A percentile compares a stretch with the other conserved stretches of the same genome.
These are phyloP conservation scores for Coemansia sp. DNA, from an alignment of 192 early-diverging fungal genomes.

Conservation along the genomic window DNA sequence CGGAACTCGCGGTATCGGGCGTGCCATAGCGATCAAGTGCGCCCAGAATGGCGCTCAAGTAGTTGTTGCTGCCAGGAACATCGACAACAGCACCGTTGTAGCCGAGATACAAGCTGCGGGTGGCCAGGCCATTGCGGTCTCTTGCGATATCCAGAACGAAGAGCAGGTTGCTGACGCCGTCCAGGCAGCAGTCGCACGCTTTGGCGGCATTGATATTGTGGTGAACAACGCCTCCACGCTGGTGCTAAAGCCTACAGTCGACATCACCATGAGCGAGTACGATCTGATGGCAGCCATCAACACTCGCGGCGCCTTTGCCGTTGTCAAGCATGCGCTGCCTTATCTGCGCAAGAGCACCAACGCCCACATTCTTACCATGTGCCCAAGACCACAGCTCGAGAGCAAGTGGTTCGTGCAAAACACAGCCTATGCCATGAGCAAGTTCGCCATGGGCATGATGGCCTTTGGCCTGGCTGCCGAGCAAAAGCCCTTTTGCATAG, in stretches of 20 bases:
- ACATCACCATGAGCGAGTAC: constrained; percentile 61
- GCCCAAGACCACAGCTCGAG: constrained; percentile 68
- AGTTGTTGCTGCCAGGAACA: constrained; percentile 65
- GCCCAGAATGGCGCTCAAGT: constrained; percentile 51
- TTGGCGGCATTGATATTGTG: constrained; percentile 82
- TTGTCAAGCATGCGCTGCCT: constrained; percentile 69
- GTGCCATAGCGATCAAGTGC: constrained; percentile 54
- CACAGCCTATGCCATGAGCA: constrained; percentile 65
- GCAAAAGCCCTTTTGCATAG: constrained; percentile 65
- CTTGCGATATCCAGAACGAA: constrained; percentile 78
- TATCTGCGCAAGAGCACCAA: constrained; percentile 71
- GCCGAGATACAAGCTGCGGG: constrained; percentile 70
- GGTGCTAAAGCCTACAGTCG: constrained; percentile 63
- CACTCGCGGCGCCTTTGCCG: constrained; percentile 72
- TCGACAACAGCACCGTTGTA: constrained; percentile 60
- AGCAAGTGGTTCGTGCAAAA: constrained; percentile 67
- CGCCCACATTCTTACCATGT: constrained; percentile 75
- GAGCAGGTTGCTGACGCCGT: constrained; percentile 68
- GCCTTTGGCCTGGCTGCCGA: constrained; percentile 75
- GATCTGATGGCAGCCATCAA: constrained; percentile 72
- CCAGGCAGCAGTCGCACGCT: constrained; percentile 59
- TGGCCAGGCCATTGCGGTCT: constrained; percentile 66
- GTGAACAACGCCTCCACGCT: constrained; percentile 77
- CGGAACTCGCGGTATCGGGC: constrained; percentile 57
- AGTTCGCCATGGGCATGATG: constrained; percentile 72